These are phyloP conservation scores for Tylopilus felleus DNA, from an alignment of 768 basidiomycete genomes.

Conservation along the genomic window DNA sequence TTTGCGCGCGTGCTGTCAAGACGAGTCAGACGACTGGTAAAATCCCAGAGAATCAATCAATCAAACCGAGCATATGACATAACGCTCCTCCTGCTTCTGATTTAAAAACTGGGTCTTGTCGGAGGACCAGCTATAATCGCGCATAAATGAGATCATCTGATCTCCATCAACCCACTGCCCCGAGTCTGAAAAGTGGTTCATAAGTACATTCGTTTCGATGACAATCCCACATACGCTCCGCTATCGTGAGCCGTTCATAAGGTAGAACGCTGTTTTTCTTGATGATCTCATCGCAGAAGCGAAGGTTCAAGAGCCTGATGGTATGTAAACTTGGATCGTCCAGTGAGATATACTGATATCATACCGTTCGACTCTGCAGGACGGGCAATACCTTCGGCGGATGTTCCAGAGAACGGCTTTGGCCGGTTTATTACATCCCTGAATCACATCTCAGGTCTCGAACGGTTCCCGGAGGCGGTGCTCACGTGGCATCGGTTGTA, in stretches of 20 bases:
- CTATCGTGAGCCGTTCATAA: neutral
- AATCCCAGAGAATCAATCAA: neutral
- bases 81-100: neutral
- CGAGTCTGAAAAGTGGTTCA: neutral
- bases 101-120: slow-evolving; percentile 6
- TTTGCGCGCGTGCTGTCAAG: slow-evolving; percentile 8
- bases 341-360: neutral
- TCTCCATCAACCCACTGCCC: slow-evolving; percentile 10
- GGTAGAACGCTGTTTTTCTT: neutral
- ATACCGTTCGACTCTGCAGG: slow-evolving; percentile 13
- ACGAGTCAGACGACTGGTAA: neutral
- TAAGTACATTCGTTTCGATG: neutral
- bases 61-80: slow-evolving; percentile 2
- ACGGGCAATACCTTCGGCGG: slow-evolving; percentile 18
- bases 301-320: slow-evolving; percentile 1
- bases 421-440: slow-evolving; percentile 13
- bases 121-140: neutral
- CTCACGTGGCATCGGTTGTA: slow-evolving; percentile 24
- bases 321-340: neutral
- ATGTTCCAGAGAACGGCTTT: slow-evolving; percentile 13
- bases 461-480: neutral
- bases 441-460: neutral
- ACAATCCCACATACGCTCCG: slow-evolving; percentile 4
- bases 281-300: neutral
- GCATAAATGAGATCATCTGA: slow-evolving; percentile 7